Evolutionary conservation across 169 alveolate genomes (phyloP).

Genomic region (Plasmodium vinckei): DNA sequence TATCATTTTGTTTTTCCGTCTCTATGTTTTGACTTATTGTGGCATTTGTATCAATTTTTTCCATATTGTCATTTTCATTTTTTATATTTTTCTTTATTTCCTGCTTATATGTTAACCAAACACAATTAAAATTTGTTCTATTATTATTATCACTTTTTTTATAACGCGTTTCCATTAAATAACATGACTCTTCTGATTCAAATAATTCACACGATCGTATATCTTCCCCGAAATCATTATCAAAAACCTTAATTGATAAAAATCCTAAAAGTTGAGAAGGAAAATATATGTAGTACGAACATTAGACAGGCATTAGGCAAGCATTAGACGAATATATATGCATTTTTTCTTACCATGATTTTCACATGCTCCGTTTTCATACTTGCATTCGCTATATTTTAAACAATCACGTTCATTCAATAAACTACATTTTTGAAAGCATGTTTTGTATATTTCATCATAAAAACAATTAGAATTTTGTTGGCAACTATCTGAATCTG

Average conservation of each 20-base stretch:
- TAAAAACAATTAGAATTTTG: slow-evolving; percentile 37
- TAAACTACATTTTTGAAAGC: slow-evolving; percentile 40
- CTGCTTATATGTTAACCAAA: slow-evolving; percentile 46
- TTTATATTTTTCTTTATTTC: slow-evolving; percentile 7
- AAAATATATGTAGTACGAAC: background rate
- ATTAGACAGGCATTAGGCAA: background rate
- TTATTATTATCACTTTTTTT: slow-evolving; percentile 12
- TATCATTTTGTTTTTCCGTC: background rate
- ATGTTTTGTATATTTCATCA: slow-evolving; percentile 28
- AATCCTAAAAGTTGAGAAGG: slow-evolving; percentile 11
- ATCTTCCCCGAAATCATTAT: slow-evolving; percentile 24
- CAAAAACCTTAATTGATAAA: slow-evolving; percentile 26
- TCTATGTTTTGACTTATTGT: background rate
- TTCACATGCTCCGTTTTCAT: slow-evolving; percentile 23
- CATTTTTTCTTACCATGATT: slow-evolving; percentile 35
- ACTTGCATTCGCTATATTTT: slow-evolving; percentile 36
- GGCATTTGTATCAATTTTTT: background rate
- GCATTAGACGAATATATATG: background rate
- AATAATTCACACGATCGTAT: slow-evolving; percentile 62
- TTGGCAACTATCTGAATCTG: slow-evolving; percentile 5
- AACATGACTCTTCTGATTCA: slow-evolving; percentile 54
- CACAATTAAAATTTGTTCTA: slow-evolving; percentile 52
- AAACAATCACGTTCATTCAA: slow-evolving; percentile 36
- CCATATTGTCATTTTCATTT: background rate
- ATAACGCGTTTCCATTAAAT: slow-evolving; percentile 39